phyloP scores from a whole-genome alignment of 306 rosid genomes.

The Inga oerstediana region DNA sequence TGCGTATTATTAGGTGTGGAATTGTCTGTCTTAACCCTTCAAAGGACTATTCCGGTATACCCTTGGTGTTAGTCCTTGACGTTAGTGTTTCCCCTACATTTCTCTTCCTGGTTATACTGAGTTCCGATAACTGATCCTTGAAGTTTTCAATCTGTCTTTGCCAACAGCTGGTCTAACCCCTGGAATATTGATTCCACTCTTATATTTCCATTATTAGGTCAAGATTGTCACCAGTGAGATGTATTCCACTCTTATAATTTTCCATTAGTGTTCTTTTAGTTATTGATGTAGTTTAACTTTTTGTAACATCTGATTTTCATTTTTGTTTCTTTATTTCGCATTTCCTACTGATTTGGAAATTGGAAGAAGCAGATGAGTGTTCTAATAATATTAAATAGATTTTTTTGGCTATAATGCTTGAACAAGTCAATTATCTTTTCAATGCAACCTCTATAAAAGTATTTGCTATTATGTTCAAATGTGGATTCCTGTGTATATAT shows the following conservation, averaged over 20 bases:
- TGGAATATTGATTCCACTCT: not conserved
- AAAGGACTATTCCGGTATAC: not conserved
- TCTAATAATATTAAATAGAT: not conserved
- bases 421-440: not conserved
- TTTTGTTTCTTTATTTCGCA: not conserved
- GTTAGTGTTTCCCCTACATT: not conserved
- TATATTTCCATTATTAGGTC: too few relatives aligned
- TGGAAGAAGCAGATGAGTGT: not conserved
- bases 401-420: not conserved
- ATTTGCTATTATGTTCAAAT: not conserved
- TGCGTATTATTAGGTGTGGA: not conserved
- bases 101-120: not conserved
- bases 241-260: too few relatives aligned
- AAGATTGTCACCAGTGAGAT: too few relatives aligned
- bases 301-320: not conserved
- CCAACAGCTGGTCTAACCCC: too few relatives aligned
- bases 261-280: too few relatives aligned
- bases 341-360: not conserved
- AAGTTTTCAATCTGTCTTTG: not conserved
- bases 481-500: not conserved
- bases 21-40: slow-evolving; percentile 1
- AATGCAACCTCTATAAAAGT: not conserved
- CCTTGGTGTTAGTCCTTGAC: not conserved
- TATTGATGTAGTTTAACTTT: too few relatives aligned
- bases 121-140: not conserved